These are phyloP conservation scores for Teratosphaeria viscida DNA, from an alignment of 2,329 filamentous ascomycete genomes.

Conservation along the genomic window DNA sequence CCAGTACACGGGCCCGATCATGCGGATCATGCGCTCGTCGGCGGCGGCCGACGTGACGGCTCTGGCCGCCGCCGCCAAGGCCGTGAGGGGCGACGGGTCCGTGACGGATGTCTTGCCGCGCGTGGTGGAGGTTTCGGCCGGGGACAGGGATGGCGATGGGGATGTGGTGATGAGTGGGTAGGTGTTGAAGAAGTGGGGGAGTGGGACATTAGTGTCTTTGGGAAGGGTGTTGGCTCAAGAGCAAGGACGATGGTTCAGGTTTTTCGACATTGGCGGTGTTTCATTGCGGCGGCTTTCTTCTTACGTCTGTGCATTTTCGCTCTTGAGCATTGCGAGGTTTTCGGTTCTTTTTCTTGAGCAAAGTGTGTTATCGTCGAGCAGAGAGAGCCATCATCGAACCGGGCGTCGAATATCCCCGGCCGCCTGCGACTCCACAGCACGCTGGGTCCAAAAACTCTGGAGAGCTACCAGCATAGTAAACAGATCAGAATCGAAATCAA, in stretches of 20 bases:
- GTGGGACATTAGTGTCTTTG: background rate
- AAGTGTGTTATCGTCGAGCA: no score
- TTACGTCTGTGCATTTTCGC: background rate
- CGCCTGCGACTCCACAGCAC: no score
- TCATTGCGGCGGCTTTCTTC: background rate
- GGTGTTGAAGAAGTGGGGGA: background rate
- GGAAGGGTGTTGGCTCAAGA: background rate
- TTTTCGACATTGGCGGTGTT: background rate
- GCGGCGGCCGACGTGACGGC: conserved; percentile 4
- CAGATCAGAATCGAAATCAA: no score
- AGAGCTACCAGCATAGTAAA: no score
- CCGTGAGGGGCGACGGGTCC: background rate
- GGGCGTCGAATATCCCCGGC: no score
- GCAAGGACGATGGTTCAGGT: background rate
- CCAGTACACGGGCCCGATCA: conserved; percentile 11
- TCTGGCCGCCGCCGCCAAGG: conserved; percentile 4
- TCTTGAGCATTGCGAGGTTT: background rate
- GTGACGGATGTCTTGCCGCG: background rate
- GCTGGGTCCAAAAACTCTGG: no score
- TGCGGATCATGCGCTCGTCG: conserved; percentile 9
- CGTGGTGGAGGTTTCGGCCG: conserved; percentile 4
- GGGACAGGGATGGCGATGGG: background rate
- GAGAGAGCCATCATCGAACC: no score
- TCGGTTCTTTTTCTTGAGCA: background rate
- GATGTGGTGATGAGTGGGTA: background rate